A percentile compares a stretch with the other conserved stretches of the same genome.
These are phyloP conservation scores for Lactarius sanguifluus DNA, from an alignment of 768 basidiomycete genomes.

Conservation along the genomic window DNA sequence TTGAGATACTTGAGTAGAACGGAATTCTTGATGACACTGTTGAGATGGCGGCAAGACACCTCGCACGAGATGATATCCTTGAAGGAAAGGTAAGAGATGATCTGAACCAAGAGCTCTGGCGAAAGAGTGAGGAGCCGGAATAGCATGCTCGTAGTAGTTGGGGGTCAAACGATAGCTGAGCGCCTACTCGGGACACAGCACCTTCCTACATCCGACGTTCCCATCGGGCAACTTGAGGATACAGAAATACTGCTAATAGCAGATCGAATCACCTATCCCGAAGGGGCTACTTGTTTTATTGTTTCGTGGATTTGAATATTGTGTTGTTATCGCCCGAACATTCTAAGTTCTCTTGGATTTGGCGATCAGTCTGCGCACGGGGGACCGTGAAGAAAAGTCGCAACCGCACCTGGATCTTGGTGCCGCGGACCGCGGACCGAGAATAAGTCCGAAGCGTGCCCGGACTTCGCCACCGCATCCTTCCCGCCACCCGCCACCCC, in stretches of 20 bases:
- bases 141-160: conserved; percentile 17
- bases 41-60: conserved; percentile 24
- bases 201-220: conserved; percentile 2
- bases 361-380: neutral
- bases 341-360: neutral
- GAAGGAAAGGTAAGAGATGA: conserved; percentile 25
- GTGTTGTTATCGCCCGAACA: neutral
- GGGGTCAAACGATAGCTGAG: conserved; percentile 1
- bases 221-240: neutral
- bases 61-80: conserved; percentile 24
- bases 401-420: neutral
- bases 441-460: neutral
- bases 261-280: neutral
- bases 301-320: neutral
- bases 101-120: conserved; percentile 26
- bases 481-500: neutral
- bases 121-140: conserved; percentile 18
- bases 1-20: conserved; percentile 24
- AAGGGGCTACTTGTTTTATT: neutral
- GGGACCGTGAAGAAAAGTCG: neutral
- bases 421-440: neutral
- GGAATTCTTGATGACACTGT: conserved; percentile 25
- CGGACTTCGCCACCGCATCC: neutral
- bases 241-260: neutral
- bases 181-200: conserved; percentile 15